Conservation (phyloP, 2,329 filamentous ascomycete genomes). For the Cercospora canescens region DNA sequence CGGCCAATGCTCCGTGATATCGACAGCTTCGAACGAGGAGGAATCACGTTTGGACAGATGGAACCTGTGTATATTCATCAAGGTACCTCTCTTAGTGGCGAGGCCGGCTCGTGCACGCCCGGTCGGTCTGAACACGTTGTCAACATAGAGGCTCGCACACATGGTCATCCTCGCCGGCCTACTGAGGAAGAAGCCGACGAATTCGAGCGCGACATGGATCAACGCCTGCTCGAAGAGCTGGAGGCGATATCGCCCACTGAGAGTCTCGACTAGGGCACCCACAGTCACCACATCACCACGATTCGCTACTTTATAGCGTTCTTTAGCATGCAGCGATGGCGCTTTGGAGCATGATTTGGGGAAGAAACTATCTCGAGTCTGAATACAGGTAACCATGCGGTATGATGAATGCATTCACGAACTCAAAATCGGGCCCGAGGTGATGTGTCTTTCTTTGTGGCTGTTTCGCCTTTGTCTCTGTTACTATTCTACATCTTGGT, state of each 20-base stretch:
- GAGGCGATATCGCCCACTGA: neutral
- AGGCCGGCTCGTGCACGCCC: neutral
- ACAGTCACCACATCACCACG: neutral
- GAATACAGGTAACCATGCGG: constrained; percentile 3
- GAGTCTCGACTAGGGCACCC: neutral
- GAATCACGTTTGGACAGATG: neutral
- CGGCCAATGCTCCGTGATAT: neutral
- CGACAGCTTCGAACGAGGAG: neutral
- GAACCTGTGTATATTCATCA: neutral
- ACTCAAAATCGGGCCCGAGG: neutral
- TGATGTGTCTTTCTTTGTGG: neutral
- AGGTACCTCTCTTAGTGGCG: neutral
- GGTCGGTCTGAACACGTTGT: neutral
- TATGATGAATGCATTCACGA: constrained; percentile 1
- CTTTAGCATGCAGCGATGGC: constrained; percentile 26
- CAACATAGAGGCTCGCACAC: neutral
- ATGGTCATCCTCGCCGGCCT: neutral
- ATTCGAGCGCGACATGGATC: constrained; percentile 7
- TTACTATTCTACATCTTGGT: constrained; percentile 21
- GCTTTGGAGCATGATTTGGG: neutral
- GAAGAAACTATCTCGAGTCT: constrained; percentile 7
- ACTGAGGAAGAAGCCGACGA: neutral
- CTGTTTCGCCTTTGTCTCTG: constrained; percentile 17
- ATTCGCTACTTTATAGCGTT: constrained; percentile 10
- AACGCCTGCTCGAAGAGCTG: neutral